These are phyloP conservation scores for Zymoseptoria tritici DNA, from an alignment of 2,329 filamentous ascomycete genomes.

Conservation along the genomic window DNA sequence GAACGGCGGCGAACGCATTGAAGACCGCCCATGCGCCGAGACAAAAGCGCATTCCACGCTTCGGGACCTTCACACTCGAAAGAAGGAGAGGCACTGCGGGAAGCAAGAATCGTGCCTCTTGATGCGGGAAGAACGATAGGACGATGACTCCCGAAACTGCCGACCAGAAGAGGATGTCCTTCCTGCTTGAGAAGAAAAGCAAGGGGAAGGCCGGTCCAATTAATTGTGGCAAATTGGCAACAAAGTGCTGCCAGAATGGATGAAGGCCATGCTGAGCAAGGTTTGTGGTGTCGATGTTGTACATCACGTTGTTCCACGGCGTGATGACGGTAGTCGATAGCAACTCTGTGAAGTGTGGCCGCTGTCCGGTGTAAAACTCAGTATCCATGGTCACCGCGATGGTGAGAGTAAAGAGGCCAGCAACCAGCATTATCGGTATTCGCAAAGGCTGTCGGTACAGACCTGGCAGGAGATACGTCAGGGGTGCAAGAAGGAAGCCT, in stretches of 20 bases:
- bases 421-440: conserved; percentile 49
- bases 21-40: conserved; percentile 55
- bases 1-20: conserved; percentile 57
- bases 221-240: conserved; percentile 46
- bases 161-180: conserved; percentile 60
- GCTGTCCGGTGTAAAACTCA: conserved; percentile 67
- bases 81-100: conserved; percentile 70
- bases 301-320: conserved; percentile 46
- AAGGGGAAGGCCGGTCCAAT: conserved; percentile 46
- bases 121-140: conserved; percentile 68
- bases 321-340: conserved; percentile 47
- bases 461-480: conserved; percentile 74
- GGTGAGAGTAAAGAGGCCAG: conserved; percentile 61
- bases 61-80: conserved; percentile 57
- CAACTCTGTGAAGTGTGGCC: conserved; percentile 60
- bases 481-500: conserved; percentile 80
- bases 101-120: conserved; percentile 71
- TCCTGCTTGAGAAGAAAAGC: conserved; percentile 42
- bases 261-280: conserved; percentile 48
- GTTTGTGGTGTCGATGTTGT: conserved; percentile 43
- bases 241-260: conserved; percentile 46
- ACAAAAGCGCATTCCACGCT: conserved; percentile 40
- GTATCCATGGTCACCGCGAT: conserved; percentile 79
- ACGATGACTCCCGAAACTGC: conserved; percentile 64
- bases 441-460: conserved; percentile 61